phyloP scores from a whole-genome alignment of 768 basidiomycete genomes.

The Candolleomyces eurysporus region DNA sequence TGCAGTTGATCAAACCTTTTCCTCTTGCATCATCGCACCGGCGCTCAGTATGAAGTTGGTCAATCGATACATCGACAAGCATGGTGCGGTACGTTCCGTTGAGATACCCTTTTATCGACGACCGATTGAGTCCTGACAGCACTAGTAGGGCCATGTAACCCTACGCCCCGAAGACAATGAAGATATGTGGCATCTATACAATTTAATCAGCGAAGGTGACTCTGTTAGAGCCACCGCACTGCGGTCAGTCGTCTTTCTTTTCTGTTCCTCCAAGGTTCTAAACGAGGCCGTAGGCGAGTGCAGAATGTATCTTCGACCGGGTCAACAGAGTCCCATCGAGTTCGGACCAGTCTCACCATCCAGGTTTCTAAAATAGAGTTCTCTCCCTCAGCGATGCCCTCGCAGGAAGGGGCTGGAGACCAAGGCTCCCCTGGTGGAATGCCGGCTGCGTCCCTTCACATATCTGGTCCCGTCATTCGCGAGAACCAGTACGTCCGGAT shows the following conservation, averaged over 20 bases:
- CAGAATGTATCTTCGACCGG: slow-evolving; percentile 90
- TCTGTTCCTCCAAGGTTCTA: neutral
- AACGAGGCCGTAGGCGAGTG: slow-evolving; percentile 59
- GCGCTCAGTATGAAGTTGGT: slow-evolving; percentile 75
- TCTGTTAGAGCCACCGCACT: slow-evolving; percentile 83
- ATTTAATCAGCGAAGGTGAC: slow-evolving; percentile 90
- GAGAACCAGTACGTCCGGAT: slow-evolving; percentile 91
- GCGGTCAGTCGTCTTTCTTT: slow-evolving; percentile 44
- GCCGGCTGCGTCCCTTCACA: slow-evolving; percentile 66
- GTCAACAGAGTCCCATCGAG: slow-evolving; percentile 87
- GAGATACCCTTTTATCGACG: slow-evolving; percentile 23
- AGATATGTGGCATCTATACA: slow-evolving; percentile 99
- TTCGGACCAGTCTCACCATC: slow-evolving; percentile 82
- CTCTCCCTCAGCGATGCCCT: slow-evolving; percentile 58
- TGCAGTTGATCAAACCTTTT: neutral
- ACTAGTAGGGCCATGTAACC: slow-evolving; percentile 82
- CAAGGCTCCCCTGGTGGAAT: slow-evolving; percentile 22
- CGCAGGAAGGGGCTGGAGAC: slow-evolving; percentile 29
- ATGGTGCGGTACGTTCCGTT: slow-evolving; percentile 54
- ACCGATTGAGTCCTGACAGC: slow-evolving; percentile 30
- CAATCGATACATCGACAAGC: slow-evolving; percentile 80
- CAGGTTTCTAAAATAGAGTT: slow-evolving; percentile 79
- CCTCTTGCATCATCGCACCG: slow-evolving; percentile 7
- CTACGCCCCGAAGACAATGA: slow-evolving; percentile 96
- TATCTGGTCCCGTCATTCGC: slow-evolving; percentile 79